Base-by-base conservation (phyloP, 2,329 filamentous ascomycete species). In the Zopfia rhizophila region DNA sequence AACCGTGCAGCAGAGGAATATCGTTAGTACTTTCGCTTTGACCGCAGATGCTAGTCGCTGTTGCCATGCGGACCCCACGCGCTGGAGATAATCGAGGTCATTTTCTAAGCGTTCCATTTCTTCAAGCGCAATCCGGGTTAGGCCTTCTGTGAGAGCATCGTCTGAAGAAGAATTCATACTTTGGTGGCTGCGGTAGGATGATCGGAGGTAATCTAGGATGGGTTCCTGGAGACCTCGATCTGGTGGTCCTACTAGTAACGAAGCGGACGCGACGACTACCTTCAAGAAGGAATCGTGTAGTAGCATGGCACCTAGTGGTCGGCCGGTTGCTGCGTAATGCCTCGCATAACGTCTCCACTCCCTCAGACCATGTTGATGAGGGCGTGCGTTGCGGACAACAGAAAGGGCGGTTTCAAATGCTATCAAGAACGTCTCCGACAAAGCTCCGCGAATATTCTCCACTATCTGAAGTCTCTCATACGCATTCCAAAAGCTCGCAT, bases 381-480 rank as follows among this genome's bases (percentile, higher is more conserved):
- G 81, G 55, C 84, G 85, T 2, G 87, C 82, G 71, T 95, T 96
- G 43, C 93, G 88, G 54, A 97, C 89, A 7, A 90, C 91, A 7
- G 93, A 97, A 46, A 96, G 87, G 7, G 91, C 89, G 0, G 90
- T 91, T 73, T 97, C 94, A 25, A 97, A 83, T 2, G 89, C 86
- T 10, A 95, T 84, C 55, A 97, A 80, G 66, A 96, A 96, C 5
- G 84, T 80, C 62, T 96, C 92, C 0, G 91, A 93, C 10, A 99
- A 77, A 13, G 96, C 81, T 22, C 81, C 78, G 40, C 86, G 86
- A 23, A 96, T 74, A 35, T 85, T 82, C 49, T 88, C 82, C 12
- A 97, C 82, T 33, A 97, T 73, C 3, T 81, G 79, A 19, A 95
- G 73, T 40, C 91, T 85, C 56, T 94, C 89, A 3, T 84, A 81